Base-by-base conservation (phyloP, 202 grass and related monocot genomes). In the Zizania palustris region DNA sequence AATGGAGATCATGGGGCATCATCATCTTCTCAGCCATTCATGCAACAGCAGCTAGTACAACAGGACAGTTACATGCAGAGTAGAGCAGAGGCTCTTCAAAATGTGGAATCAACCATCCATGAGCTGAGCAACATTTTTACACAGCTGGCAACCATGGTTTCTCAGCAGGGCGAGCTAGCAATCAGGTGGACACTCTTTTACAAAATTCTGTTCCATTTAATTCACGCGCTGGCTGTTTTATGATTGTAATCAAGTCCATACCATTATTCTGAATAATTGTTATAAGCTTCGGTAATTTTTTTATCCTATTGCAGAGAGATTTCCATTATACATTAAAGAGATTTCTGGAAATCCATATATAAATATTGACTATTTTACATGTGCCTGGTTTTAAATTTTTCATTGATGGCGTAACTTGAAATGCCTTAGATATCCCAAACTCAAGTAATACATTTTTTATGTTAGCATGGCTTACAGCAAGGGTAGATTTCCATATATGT, bases 41-140 rank as follows among this genome's bases (percentile, higher is more conserved):
- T 93, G 74, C 92, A 95, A 54, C 93, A 93, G 28, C 87, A 93
- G 60, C 91, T 88, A 21, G 85, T 86, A 76, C 94, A 97, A 44
- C 91, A 93, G 79, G 94, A 97, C 45, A 97, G 69, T 87, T 97
- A 97, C 76, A 92, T 97, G 94, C 86, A 97, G 85, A 97, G 94
- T 77, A 93, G 94, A 83, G 72, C 94, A 13, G 94, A 92, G 68
- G 91, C 91, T 83, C 94, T 97, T 81, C 94, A 97, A 86, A 97
- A 92, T 86, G 91, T 97, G 5, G 94, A 97, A 83, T 97, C 94
- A 42, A 97, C 94, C 69, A 97, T 97, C 67, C 94, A 94, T 86
- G 94, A 97, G 75, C 70, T 97, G 73, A 66, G 94, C 82, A 97
- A 93, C 71, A 94, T 97, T 43, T 97, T 97, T 71, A 94, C 94